Percentiles rank a stretch among this genome's conserved stretches.
phyloP scores from a whole-genome alignment of 768 basidiomycete species.

The Hygrophoropsis aurantiaca region DNA sequence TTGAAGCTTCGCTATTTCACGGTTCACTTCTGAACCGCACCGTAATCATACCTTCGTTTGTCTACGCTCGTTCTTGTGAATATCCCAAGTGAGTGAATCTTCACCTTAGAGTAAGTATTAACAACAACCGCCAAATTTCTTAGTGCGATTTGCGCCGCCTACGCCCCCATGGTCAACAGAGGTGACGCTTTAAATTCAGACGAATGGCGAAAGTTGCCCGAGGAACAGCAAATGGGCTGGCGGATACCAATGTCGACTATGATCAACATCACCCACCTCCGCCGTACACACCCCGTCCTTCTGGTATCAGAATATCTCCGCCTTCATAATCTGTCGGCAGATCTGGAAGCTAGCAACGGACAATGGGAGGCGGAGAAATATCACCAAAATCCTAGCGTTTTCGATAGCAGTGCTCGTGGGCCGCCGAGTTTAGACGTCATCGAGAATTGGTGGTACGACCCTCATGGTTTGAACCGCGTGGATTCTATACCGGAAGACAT shows the following conservation, averaged over 20 bases:
- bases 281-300: slow-evolving; percentile 36
- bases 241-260: slow-evolving; percentile 36
- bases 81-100: slow-evolving; percentile 18
- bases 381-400: slow-evolving; percentile 27
- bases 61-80: slow-evolving; percentile 48
- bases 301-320: slow-evolving; percentile 43
- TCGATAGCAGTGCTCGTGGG: slow-evolving; percentile 14
- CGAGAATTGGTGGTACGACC: slow-evolving; percentile 42
- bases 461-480: slow-evolving; percentile 34
- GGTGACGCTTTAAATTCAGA: slow-evolving; percentile 40
- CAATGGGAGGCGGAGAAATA: slow-evolving; percentile 37
- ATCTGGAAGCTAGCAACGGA: slow-evolving; percentile 36
- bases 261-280: slow-evolving; percentile 43
- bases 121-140: neutral
- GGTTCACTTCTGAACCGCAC: slow-evolving; percentile 44
- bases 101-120: too few relatives aligned
- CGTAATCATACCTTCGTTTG: slow-evolving; percentile 42
- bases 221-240: slow-evolving; percentile 36
- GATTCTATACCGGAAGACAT: slow-evolving; percentile 33
- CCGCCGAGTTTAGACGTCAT: slow-evolving; percentile 32
- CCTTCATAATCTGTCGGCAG: slow-evolving; percentile 35
- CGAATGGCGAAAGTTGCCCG: slow-evolving; percentile 41
- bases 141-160: slow-evolving; percentile 39
- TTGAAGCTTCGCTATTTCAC: slow-evolving; percentile 44
- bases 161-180: slow-evolving; percentile 43